phyloP scores from a whole-genome alignment of 306 rosid genomes.

The Ammopiptanthus mongolicus region DNA sequence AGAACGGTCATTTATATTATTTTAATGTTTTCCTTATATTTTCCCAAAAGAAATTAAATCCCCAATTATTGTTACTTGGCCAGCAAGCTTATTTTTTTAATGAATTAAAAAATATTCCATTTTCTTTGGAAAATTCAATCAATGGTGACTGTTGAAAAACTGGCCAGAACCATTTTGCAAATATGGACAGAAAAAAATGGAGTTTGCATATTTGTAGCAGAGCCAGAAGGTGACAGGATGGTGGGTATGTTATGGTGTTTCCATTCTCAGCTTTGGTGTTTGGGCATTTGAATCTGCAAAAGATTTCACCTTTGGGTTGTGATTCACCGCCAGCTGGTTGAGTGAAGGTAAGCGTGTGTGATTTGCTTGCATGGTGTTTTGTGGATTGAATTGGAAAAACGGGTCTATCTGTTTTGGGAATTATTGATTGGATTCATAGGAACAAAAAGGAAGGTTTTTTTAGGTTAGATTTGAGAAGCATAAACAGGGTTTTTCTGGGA shows the following conservation, averaged over 20 bases:
- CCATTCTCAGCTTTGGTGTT: not conserved
- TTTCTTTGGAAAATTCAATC: not conserved
- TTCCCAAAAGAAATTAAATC: not conserved
- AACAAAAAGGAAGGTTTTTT: conserved; percentile 2
- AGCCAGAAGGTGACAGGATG: conserved; percentile 8
- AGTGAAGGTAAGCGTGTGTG: conserved; percentile 17
- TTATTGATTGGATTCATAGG: not conserved
- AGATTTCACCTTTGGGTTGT: not conserved
- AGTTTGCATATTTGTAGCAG: not conserved
- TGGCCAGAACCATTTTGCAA: conserved; percentile 21
- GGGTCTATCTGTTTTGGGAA: not conserved
- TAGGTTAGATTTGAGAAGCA: not conserved
- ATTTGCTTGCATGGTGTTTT: conserved; percentile 4
- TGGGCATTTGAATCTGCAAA: conserved; percentile 15
- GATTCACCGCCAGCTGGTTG: conserved; percentile 7
- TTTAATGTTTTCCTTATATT: not conserved
- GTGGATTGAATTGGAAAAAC: not conserved
- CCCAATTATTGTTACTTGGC: conserved; percentile 31
- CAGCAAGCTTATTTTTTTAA: conserved; percentile 25
- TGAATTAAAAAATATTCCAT: not conserved
- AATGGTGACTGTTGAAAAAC: not conserved
- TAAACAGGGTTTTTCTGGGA: not conserved
- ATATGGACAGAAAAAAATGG: conserved; percentile 16
- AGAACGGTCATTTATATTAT: not conserved
- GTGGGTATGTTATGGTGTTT: not conserved